phyloP scores from a whole-genome alignment of 1,139 yeast genomes.

The Hyphopichia pseudoburtonii region DNA sequence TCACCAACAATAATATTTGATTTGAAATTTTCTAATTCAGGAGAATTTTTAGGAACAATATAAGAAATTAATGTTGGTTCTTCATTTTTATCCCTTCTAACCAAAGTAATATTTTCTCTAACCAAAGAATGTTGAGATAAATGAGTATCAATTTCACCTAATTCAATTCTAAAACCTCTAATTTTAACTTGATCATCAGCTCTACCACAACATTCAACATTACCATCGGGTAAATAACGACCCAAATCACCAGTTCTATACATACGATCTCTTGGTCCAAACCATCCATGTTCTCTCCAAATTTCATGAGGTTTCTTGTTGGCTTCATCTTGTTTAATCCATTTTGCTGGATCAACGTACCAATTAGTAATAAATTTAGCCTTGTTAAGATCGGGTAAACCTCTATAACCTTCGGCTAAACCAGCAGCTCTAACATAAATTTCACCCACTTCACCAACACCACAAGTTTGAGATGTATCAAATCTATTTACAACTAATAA shows the following conservation, averaged over 20 bases:
- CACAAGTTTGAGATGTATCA: conserved; percentile 87
- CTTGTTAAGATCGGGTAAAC: conserved; percentile 82
- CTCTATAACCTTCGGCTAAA: conserved; percentile 92
- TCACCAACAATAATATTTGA: conserved; percentile 30
- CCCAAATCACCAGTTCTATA: conserved; percentile 98
- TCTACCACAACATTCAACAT: conserved; percentile 97
- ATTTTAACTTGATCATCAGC: conserved; percentile 99
- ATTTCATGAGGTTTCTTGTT: conserved; percentile 42
- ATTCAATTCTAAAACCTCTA: conserved; percentile 96
- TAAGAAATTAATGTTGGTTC: conserved; percentile 91
- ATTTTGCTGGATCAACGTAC: conserved; percentile 67
- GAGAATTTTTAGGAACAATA: conserved; percentile 76
- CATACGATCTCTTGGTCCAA: conserved; percentile 91
- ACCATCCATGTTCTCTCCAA: conserved; percentile 82
- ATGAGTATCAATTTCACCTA: conserved; percentile 97
- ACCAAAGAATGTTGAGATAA: conserved; percentile 89
- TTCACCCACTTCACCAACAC: conserved; percentile 98
- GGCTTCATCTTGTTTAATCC: conserved; percentile 56
- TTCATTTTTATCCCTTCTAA: conserved; percentile 88
- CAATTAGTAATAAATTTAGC: conserved; percentile 88
- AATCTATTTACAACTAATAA: conserved; percentile 88
- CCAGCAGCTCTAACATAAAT: conserved; percentile 98
- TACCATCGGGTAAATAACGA: conserved; percentile 93
- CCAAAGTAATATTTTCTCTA: conserved; percentile 88
- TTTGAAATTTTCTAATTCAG: conserved; percentile 55